Percentiles rank a stretch among this genome's conserved stretches.
Evolutionary conservation across 208 protist species (phyloP).

Genomic region (Entamoeba dispar): DNA sequence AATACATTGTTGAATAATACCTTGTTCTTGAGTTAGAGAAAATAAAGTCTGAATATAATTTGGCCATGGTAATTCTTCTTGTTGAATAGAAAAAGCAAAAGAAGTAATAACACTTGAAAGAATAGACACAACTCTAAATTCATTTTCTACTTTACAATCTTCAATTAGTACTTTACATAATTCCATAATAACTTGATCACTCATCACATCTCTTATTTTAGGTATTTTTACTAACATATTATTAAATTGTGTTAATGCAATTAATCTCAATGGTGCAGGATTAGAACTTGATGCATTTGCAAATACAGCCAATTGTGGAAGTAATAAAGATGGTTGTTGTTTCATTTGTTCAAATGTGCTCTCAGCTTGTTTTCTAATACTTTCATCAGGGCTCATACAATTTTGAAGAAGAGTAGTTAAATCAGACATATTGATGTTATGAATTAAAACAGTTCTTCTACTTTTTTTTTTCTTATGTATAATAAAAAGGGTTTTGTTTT

Average conservation of each 20-base stretch:
- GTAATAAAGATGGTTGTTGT: not conserved
- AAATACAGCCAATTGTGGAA: not conserved
- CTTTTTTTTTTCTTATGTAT: too few species aligned
- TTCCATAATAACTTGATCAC: not conserved
- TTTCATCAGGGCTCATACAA: not conserved
- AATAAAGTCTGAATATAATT: not conserved
- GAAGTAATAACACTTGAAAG: not conserved
- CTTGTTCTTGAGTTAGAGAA: not conserved
- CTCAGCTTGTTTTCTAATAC: not conserved
- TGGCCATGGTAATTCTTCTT: not conserved
- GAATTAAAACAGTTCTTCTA: too few species aligned
- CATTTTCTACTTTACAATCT: not conserved
- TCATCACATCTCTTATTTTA: not conserved
- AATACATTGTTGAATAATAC: not conserved
- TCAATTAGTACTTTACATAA: not conserved
- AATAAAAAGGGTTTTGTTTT: too few species aligned
- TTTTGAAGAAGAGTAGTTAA: not conserved
- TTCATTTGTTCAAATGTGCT: not conserved
- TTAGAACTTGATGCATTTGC: not conserved
- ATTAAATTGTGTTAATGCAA: not conserved
- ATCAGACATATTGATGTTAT: not conserved
- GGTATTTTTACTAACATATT: not conserved
- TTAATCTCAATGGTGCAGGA: not conserved
- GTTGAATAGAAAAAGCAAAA: not conserved
- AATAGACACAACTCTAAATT: not conserved